Percentiles rank a stretch among this genome's conserved stretches.
Conservation (phyloP, 2,329 filamentous ascomycete genomes). For the Pseudogymnoascus sp. region DNA sequence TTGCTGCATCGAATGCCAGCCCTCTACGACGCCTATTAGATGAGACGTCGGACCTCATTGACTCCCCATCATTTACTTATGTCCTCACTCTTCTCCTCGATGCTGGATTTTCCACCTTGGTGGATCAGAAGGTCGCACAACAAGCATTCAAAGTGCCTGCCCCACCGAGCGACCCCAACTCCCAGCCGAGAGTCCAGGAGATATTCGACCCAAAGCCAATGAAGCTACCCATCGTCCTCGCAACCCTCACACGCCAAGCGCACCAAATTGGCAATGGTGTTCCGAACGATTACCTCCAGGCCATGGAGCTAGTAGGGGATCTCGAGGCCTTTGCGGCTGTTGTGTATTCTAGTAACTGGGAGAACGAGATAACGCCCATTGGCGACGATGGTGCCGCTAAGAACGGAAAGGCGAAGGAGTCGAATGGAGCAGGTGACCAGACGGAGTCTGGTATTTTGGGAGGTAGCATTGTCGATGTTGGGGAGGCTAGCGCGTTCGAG, state of each 20-base stretch:
- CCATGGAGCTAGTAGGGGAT: conserved; percentile 68
- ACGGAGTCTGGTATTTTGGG: conserved; percentile 23
- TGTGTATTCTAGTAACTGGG: conserved; percentile 80
- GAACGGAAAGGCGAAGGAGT: conserved; percentile 15
- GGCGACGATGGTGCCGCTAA: conserved; percentile 12
- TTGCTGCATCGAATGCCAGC: conserved; percentile 32
- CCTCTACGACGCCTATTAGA: conserved; percentile 80
- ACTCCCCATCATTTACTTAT: conserved; percentile 82
- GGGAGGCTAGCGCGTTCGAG: conserved; percentile 48
- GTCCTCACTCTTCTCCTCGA: conserved; percentile 83
- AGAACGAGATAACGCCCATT: conserved; percentile 47
- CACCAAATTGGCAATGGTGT: conserved; percentile 77
- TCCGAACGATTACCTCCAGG: conserved; percentile 61
- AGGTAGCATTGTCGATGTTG: conserved; percentile 48
- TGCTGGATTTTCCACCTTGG: conserved; percentile 72
- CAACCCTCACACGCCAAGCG: conserved; percentile 82
- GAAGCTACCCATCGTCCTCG: conserved; percentile 82
- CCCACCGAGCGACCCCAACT: conserved; percentile 22
- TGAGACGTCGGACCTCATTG: conserved; percentile 90
- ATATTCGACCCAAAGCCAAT: conserved; percentile 44
- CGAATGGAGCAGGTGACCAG: conserved; percentile 8
- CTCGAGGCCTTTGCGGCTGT: conserved; percentile 79
- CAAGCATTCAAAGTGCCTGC: conserved; percentile 63
- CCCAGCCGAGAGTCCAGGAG: conserved; percentile 37
- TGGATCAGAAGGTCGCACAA: conserved; percentile 71